phyloP scores from a whole-genome alignment of 2,329 filamentous ascomycete species.

The Paraphoma sp. region DNA sequence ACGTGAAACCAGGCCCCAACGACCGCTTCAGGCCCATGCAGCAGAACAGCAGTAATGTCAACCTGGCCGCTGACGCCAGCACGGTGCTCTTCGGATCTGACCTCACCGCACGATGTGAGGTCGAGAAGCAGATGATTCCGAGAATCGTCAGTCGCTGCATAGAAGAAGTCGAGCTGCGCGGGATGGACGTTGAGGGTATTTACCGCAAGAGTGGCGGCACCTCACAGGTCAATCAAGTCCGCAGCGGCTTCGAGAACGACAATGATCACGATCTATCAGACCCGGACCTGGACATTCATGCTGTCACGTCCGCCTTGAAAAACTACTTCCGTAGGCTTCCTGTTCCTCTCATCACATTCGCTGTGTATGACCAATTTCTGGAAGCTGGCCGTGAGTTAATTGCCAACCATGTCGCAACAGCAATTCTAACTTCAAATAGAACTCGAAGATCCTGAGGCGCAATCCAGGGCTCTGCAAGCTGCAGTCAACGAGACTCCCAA shows the following conservation, averaged over 20 bases:
- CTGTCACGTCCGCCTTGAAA: slow-evolving; percentile 93
- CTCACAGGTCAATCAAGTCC: slow-evolving; percentile 87
- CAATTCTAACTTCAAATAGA: slow-evolving; percentile 51
- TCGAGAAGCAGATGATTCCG: slow-evolving; percentile 87
- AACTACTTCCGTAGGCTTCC: slow-evolving; percentile 97
- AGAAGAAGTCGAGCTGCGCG: slow-evolving; percentile 92
- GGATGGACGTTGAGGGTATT: slow-evolving; percentile 97
- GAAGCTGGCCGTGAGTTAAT: slow-evolving; percentile 74
- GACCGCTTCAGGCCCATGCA: slow-evolving; percentile 43
- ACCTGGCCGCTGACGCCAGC: slow-evolving; percentile 44
- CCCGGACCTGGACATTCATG: slow-evolving; percentile 91
- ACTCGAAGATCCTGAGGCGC: slow-evolving; percentile 62
- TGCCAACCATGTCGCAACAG: background rate
- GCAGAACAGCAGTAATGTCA: slow-evolving; percentile 53
- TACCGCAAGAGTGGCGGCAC: slow-evolving; percentile 97
- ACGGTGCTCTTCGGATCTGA: slow-evolving; percentile 86
- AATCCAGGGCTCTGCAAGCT: slow-evolving; percentile 67
- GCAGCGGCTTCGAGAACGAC: slow-evolving; percentile 87
- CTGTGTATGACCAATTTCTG: slow-evolving; percentile 87
- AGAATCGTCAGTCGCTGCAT: slow-evolving; percentile 92
- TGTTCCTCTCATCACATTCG: slow-evolving; percentile 86
- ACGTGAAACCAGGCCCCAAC: slow-evolving; percentile 18
- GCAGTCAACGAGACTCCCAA: slow-evolving; percentile 81
- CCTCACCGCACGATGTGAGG: slow-evolving; percentile 82
- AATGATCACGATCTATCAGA: slow-evolving; percentile 93